These are phyloP conservation scores for Calonectria naviculata DNA, from an alignment of 2,329 filamentous ascomycete genomes.

Conservation along the genomic window DNA sequence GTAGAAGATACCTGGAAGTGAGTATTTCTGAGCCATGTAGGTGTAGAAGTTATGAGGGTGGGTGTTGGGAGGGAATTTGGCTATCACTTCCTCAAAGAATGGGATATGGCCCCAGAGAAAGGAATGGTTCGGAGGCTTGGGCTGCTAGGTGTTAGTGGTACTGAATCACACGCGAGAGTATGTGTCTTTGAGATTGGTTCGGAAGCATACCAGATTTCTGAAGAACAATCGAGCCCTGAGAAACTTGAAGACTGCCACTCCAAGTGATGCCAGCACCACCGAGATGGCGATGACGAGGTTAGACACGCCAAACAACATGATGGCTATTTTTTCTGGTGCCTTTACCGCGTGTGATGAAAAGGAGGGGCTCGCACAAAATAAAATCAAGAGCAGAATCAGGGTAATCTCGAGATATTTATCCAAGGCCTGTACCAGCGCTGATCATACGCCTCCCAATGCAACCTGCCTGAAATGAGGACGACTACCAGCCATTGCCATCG, in stretches of 20 bases:
- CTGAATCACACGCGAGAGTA: not conserved
- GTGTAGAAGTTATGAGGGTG: conserved; percentile 3
- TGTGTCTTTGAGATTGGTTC: not conserved
- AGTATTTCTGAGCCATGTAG: not conserved
- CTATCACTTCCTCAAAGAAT: not conserved
- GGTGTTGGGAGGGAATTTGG: not conserved
- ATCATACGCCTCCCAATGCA: not conserved
- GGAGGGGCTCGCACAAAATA: not conserved
- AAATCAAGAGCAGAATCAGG: not conserved
- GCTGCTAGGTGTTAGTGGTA: not conserved
- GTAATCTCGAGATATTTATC: conserved; percentile 4
- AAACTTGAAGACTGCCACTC: not conserved
- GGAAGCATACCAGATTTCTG: not conserved
- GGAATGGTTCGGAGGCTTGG: not conserved
- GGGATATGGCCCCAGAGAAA: not conserved
- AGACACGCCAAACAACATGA: conserved; percentile 1
- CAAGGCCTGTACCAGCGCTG: not conserved
- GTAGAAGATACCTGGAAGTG: not conserved
- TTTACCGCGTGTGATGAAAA: not conserved
- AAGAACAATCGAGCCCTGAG: not conserved
- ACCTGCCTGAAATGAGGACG: not conserved
- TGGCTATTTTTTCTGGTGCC: not conserved
- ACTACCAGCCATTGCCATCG: not conserved
- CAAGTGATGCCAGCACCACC: not conserved
- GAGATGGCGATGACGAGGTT: conserved; percentile 5